Evolutionary conservation across 139 green algal genomes (phyloP), one percentile per base, ranked within the genome.

Genomic region (Desmodesmus armatus): DNA sequence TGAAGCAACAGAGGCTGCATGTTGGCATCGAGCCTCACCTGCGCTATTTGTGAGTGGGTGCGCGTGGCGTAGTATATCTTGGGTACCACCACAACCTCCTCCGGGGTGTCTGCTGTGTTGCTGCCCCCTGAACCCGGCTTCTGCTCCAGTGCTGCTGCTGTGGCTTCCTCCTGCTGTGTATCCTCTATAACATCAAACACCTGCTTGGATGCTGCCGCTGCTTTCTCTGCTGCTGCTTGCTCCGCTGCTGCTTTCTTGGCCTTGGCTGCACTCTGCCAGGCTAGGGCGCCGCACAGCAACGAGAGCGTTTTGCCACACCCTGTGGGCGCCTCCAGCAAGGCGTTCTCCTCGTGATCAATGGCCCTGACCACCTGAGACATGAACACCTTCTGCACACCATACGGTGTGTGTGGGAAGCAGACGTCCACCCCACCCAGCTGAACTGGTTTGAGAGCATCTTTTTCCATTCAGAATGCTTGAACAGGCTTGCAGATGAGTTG

Each of bases 21-120:
- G 25, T 9, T 41, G 13, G 33, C n/a, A 33, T 65, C 33, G 73
- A 37, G 13, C 23, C 65, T n/a, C 41, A 93, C 95, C 92, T 99
- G 96, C 1, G 92, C 91, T n/a, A 99, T 97, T 91, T 99, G 96
- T 31, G 91, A 96, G 85, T 99, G 96, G 15, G 96, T 99, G 27
- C 96, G 87, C 0, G 96, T 97, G 49, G 93, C 92, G 66, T 97
- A 98, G 80, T 92, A 97, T 23, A 99, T 95, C 15, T 88, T 88
- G 5, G 89, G 89, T 43, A 76, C 84, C 29, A 33, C 15, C 37
- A 79, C 37, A 3, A 66, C 43, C 49, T 82, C 85, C 4, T 76
- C 67, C 31, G 11, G 23, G 23, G 40, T 58, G 29, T 66, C 71
- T 63, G 71, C 69, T 65, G 65, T 25, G 27, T 63, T 53, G 6